Base-by-base conservation (phyloP, 805 yeast genomes). In the Nakazawaea anatomiae region DNA sequence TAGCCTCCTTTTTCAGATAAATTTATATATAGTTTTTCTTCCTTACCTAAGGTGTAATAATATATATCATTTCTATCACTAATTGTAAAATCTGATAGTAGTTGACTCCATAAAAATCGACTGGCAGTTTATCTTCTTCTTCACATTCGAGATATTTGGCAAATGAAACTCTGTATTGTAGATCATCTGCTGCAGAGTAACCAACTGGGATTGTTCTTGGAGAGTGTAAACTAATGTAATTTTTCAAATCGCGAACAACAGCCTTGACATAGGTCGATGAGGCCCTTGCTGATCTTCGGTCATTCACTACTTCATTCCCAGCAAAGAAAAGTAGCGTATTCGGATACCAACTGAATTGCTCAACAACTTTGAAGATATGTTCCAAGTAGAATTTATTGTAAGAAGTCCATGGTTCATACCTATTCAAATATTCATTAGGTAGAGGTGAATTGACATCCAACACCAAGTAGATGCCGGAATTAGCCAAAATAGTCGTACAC, bases 161-260 rank as follows among this genome's bases (percentile, higher is more conserved):
- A 45, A 91, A 73, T 0, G 96, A 77, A 7, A 79, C 77, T 59
- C 98, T 74, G 66, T 79, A 91, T 47, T 74, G 68, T 53, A 91
- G 74, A 61, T 91, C 97, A 68, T 92, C 98, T 1, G 97, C 98
- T 0, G 98, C 97, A 0, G 97, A 89, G 65, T 92, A 92, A 0
- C 98, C 98, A 38, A 92, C 88, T 0, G 98, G 98, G 14, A 92
- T 79, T 11, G 61, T 60, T 50, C 99, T 75, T 1, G 81, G 76
- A 4, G 82, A 67, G 59, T 88, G 79, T 30, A 63, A 59, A 7
- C 69, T 63, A 54, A 89, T 82, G 62, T 86, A 92, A 31, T 69
- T 69, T 65, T 91, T 91, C 71, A 92, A 77, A 67, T 92, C 97
- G 46, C 92, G 73, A 5, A 89, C 73, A 31, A 91, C 75, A 0